phyloP scores from a whole-genome alignment of 768 basidiomycete species.

The Thelephora ganbajun region DNA sequence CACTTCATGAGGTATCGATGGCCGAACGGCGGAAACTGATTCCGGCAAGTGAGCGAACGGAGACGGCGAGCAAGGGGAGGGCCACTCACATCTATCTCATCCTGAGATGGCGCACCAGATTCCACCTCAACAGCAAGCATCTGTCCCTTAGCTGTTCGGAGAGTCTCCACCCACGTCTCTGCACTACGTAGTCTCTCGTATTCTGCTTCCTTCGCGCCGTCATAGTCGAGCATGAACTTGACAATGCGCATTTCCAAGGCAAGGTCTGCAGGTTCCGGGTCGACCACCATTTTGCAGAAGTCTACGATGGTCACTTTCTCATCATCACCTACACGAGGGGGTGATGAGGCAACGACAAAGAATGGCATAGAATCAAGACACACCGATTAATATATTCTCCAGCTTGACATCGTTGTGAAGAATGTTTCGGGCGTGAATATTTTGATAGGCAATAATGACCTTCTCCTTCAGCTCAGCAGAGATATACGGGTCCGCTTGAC shows the following conservation, averaged over 20 bases:
- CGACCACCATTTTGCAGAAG: constrained; percentile 7
- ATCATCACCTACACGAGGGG: constrained; percentile 4
- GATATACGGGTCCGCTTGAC: constrained; percentile 7
- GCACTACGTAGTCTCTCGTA: background rate
- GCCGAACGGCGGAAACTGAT: background rate
- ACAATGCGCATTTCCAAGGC: constrained; percentile 12
- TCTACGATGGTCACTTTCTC: constrained; percentile 10
- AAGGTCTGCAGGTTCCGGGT: constrained; percentile 4
- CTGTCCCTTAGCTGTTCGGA: background rate
- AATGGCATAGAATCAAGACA: background rate
- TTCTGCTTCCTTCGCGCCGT: constrained; percentile 6
- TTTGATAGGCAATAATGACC: constrained; percentile 10
- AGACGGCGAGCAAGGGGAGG: background rate
- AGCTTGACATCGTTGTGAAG: constrained; percentile 10
- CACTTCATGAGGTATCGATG: background rate
- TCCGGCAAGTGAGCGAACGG: background rate
- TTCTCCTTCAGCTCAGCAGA: constrained; percentile 5
- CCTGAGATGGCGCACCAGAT: background rate
- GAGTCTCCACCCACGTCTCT: background rate
- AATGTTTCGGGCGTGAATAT: constrained; percentile 12
- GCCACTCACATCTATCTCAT: background rate
- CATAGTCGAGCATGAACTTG: constrained; percentile 12
- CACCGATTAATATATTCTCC: constrained; percentile 13
- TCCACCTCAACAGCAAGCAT: background rate
- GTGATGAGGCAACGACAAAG: background rate